A percentile compares a stretch with the other conserved stretches of the same genome.
Conservation (phyloP, 805 yeast species). For the Lachancea meyersii region DNA sequence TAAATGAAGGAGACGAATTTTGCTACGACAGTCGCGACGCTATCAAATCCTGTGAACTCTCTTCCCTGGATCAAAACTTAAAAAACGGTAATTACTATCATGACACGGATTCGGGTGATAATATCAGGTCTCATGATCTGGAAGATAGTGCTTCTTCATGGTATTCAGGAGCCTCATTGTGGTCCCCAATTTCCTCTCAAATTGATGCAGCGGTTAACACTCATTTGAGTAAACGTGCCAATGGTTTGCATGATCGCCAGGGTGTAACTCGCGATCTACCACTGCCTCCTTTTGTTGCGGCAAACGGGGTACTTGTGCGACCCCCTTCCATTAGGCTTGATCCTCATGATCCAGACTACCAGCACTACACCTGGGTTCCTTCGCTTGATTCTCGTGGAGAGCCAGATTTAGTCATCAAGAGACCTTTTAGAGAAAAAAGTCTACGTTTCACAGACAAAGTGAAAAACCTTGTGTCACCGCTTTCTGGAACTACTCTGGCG, state of each 20-base stretch:
- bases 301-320: background rate
- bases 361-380: background rate
- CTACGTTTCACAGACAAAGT: conserved; percentile 1
- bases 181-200: conserved; percentile 4
- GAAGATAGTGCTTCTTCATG: background rate
- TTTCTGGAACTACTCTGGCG: background rate
- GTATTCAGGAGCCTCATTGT: background rate
- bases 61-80: background rate
- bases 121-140: background rate
- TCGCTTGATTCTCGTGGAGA: background rate
- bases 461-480: conserved; percentile 1
- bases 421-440: background rate
- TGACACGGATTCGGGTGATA: background rate
- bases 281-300: background rate
- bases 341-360: background rate
- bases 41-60: conserved; percentile 4
- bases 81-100: background rate
- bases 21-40: conserved; percentile 5
- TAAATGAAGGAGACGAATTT: background rate
- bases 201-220: background rate
- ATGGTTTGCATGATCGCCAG: background rate
- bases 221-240: background rate
- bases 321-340: background rate
- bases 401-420: background rate
- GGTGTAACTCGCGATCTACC: background rate